Evolutionary conservation across 768 basidiomycete species (phyloP).

Genomic region (Grammothele lineata): DNA sequence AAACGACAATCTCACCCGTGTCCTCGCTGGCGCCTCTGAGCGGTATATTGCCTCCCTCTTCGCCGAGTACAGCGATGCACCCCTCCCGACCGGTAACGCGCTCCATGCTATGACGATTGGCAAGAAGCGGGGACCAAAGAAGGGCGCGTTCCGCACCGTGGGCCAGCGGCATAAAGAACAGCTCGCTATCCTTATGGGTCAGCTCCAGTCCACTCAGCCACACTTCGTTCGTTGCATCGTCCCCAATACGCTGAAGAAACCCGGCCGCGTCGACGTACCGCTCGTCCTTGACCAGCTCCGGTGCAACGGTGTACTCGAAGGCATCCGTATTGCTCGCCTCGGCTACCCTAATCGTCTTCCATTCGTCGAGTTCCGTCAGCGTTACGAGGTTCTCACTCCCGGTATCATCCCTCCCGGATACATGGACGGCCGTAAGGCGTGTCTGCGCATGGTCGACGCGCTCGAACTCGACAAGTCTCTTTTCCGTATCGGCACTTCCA

Average conservation of each 20-base stretch:
- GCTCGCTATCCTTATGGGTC: slow-evolving; percentile 83
- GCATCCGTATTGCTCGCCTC: slow-evolving; percentile 94
- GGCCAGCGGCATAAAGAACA: slow-evolving; percentile 96
- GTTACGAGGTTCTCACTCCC: slow-evolving; percentile 94
- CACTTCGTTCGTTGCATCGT: slow-evolving; percentile 99
- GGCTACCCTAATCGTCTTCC: slow-evolving; percentile 97
- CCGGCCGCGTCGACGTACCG: slow-evolving; percentile 87
- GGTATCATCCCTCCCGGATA: slow-evolving; percentile 92
- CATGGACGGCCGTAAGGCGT: slow-evolving; percentile 97
- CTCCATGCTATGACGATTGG: slow-evolving; percentile 33
- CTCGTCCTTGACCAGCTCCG: slow-evolving; percentile 94
- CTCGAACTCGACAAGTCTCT: slow-evolving; percentile 81
- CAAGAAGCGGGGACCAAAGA: slow-evolving; percentile 80
- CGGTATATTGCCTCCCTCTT: slow-evolving; percentile 81
- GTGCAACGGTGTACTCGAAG: slow-evolving; percentile 98
- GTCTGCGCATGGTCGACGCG: slow-evolving; percentile 83
- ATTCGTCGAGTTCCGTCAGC: slow-evolving; percentile 95
- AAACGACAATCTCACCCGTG: slow-evolving; percentile 90
- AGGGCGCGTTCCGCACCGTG: slow-evolving; percentile 95
- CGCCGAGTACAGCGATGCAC: slow-evolving; percentile 64
- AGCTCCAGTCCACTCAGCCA: slow-evolving; percentile 90
- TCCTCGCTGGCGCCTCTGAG: slow-evolving; percentile 80
- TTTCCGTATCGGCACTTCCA: slow-evolving; percentile 92
- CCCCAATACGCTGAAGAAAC: slow-evolving; percentile 88
- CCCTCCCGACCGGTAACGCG: slow-evolving; percentile 32